A percentile compares a stretch with the other conserved stretches of the same genome.
Conservation (phyloP, 176 grass and related monocot species). For the Puccinellia tenuiflora region DNA sequence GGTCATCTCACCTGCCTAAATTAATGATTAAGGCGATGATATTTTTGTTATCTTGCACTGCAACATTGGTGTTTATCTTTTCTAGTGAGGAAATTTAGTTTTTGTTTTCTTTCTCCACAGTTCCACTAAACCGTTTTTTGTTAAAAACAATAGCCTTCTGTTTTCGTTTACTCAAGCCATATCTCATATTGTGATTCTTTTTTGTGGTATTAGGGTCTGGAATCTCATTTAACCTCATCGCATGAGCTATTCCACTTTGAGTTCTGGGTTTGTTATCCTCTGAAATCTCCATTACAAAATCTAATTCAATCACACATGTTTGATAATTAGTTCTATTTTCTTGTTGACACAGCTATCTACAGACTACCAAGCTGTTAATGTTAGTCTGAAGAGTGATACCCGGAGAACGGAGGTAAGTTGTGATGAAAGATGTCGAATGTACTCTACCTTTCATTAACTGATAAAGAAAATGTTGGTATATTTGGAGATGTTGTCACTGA, state of each 20-base stretch:
- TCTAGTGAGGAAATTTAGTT: not conserved
- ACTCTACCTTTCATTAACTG: slow-evolving; percentile 1
- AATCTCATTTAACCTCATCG: slow-evolving; percentile 61
- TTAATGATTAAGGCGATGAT: not conserved
- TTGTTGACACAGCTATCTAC: slow-evolving; percentile 49
- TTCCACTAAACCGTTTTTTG: not conserved
- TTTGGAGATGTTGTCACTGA: not conserved
- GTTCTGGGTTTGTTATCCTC: slow-evolving; percentile 79
- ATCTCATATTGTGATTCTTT: slow-evolving; percentile 25
- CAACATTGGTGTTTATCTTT: not conserved
- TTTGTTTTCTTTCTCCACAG: not conserved
- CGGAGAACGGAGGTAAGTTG: slow-evolving; percentile 55
- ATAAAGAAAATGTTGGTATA: not conserved
- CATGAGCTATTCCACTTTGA: slow-evolving; percentile 82
- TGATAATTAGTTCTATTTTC: slow-evolving; percentile 10
- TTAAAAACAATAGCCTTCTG: not conserved
- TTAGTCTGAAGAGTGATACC: slow-evolving; percentile 45
- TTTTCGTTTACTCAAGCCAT: not conserved
- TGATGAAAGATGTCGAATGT: not conserved
- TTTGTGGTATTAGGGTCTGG: not conserved
- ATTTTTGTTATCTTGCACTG: not conserved
- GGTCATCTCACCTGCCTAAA: slow-evolving; percentile 5
- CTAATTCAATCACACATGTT: slow-evolving; percentile 17
- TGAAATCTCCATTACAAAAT: slow-evolving; percentile 23
- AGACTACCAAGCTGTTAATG: slow-evolving; percentile 65